Conservation (phyloP, 768 basidiomycete genomes). For the Tulasnella calospora region DNA sequence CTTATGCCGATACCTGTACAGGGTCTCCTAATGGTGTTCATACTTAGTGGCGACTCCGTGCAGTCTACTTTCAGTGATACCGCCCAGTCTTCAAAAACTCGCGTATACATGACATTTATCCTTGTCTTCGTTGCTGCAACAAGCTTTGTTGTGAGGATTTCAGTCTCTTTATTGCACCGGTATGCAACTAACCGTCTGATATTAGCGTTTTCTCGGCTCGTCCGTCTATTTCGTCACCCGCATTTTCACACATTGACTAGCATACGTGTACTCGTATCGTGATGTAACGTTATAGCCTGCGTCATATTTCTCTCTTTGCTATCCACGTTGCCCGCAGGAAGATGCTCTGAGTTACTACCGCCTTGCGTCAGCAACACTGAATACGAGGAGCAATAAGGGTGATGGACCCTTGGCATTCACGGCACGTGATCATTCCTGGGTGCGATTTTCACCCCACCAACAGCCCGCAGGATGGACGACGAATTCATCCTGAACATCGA, state of each 20-base stretch:
- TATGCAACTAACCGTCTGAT: background rate
- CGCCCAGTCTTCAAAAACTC: conserved; percentile 44
- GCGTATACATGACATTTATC: conserved; percentile 70
- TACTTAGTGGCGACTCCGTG: conserved; percentile 58
- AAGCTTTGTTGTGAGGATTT: conserved; percentile 39
- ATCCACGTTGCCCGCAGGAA: background rate
- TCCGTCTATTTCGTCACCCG: conserved; percentile 51
- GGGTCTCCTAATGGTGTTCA: conserved; percentile 64
- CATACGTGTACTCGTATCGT: background rate
- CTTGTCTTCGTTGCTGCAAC: conserved; percentile 76
- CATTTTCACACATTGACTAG: conserved; percentile 42
- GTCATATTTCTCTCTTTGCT: background rate
- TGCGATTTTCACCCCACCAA: conserved; percentile 1
- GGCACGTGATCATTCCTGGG: background rate
- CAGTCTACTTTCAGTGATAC: conserved; percentile 54
- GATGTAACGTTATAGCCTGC: background rate
- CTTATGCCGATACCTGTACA: conserved; percentile 33
- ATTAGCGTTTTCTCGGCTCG: conserved; percentile 54
- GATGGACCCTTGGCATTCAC: no score
- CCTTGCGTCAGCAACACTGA: no score
- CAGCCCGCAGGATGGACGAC: conserved; percentile 52
- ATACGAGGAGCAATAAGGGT: no score
- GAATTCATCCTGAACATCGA: conserved; percentile 70
- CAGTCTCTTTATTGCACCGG: conserved; percentile 37
- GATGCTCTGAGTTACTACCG: background rate